phyloP scores from a whole-genome alignment of 2,329 filamentous ascomycete genomes.

The Trichoderma lentiforme region DNA sequence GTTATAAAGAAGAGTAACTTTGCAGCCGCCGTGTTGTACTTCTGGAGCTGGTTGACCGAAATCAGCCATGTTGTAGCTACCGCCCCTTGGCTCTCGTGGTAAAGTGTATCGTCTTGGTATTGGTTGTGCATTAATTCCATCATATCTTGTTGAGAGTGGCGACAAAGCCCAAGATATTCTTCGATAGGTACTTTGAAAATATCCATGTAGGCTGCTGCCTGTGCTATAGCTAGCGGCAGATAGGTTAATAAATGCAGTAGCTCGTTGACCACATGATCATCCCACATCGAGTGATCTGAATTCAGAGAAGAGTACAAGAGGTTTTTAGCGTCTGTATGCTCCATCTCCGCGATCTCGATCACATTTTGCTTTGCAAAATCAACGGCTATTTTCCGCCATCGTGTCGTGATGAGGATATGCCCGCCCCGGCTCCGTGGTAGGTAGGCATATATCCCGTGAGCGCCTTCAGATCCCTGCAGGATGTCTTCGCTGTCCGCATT shows the following conservation, averaged over 20 bases:
- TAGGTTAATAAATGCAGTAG: neutral
- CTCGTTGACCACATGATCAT: neutral
- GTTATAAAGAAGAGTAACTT: neutral
- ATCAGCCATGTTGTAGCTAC: neutral
- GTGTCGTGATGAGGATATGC: neutral
- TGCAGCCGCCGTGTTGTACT: neutral
- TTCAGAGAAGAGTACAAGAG: neutral
- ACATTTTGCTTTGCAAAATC: neutral
- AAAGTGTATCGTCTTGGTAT: neutral
- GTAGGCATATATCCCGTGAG: neutral
- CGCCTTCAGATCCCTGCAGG: neutral
- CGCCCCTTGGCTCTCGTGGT: neutral
- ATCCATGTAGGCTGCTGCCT: neutral
- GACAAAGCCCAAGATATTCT: neutral
- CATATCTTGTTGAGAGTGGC: neutral
- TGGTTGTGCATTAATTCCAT: neutral
- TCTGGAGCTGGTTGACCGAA: neutral
- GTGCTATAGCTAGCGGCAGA: neutral
- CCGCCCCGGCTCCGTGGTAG: neutral
- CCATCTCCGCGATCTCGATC: neutral
- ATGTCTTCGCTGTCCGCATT: neutral
- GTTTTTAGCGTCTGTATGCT: neutral
- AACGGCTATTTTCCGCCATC: neutral
- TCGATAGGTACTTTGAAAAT: neutral
- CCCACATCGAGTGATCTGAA: too few relatives aligned